Evolutionary conservation across 495 filamentous ascomycete species (phyloP).

Genomic region (Trichoderma reesei): DNA sequence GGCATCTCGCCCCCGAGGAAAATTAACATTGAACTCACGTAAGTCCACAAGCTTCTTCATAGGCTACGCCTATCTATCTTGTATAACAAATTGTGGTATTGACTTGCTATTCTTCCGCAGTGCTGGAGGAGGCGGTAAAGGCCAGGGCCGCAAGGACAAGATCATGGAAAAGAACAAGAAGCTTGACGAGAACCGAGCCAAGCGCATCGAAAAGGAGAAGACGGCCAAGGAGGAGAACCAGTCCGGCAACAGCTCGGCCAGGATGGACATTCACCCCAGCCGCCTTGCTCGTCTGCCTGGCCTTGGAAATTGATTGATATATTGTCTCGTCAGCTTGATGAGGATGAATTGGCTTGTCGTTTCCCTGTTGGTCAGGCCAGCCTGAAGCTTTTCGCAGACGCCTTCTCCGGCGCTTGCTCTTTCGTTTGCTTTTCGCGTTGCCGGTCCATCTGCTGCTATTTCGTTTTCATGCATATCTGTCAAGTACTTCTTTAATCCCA

Average conservation of each 20-base stretch:
- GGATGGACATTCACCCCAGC: constrained; percentile 21
- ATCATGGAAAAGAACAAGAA: constrained; percentile 80
- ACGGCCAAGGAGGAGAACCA: constrained; percentile 41
- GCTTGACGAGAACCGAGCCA: constrained; percentile 65
- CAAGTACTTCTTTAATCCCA: too few species aligned
- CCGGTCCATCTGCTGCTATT: neutral
- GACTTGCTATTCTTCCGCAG: constrained; percentile 23
- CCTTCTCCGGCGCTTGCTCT: too few species aligned
- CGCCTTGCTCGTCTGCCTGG: constrained; percentile 20
- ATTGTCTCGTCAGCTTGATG: neutral
- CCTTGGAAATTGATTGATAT: constrained; percentile 12
- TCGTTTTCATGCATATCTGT: neutral
- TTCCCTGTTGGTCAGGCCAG: too few species aligned
- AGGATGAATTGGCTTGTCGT: neutral
- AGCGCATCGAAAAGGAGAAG: constrained; percentile 42
- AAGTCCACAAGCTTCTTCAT: constrained; percentile 21
- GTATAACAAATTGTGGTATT: constrained; percentile 6
- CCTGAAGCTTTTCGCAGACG: too few species aligned
- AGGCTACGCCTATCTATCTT: neutral
- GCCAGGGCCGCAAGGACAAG: constrained; percentile 57
- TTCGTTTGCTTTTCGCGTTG: neutral
- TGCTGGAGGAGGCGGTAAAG: constrained; percentile 78
- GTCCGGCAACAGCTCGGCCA: constrained; percentile 17
- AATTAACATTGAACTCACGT: constrained; percentile 93
- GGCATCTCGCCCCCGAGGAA: constrained; percentile 46